These are phyloP conservation scores for Kwoniella bestiolae DNA, from an alignment of 768 basidiomycete genomes.

Conservation along the genomic window DNA sequence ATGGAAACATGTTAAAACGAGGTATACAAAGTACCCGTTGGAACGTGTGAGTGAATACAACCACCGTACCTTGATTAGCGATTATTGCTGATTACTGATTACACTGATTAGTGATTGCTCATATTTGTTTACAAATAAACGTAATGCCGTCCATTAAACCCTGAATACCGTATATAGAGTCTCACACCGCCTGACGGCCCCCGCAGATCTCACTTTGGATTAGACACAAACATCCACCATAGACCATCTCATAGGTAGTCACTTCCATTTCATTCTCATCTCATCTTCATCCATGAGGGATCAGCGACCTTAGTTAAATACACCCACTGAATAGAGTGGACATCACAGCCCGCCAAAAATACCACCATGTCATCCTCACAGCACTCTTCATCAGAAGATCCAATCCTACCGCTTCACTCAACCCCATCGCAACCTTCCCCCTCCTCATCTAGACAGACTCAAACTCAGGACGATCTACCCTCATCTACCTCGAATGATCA, in stretches of 20 bases:
- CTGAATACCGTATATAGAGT: neutral
- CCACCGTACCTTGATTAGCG: no score
- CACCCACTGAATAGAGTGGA: no score
- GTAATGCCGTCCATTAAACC: neutral
- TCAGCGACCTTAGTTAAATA: no score
- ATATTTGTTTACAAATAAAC: neutral
- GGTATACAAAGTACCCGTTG: no score
- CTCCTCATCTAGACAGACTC: neutral
- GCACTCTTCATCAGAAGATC: neutral
- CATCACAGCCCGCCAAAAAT: neutral
- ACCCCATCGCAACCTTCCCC: neutral
- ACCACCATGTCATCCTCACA: constrained; percentile 2
- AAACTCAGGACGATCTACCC: neutral
- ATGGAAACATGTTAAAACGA: no score
- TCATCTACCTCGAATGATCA: neutral
- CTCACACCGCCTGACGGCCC: neutral
- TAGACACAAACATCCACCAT: neutral
- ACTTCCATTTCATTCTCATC: neutral
- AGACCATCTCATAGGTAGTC: neutral
- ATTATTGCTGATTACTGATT: no score
- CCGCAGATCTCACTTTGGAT: neutral
- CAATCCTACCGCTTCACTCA: neutral
- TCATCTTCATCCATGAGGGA: neutral
- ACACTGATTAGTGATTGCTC: no score
- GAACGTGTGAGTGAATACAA: no score